Conservation (phyloP, 345 rosid genomes). For the Pistacia vera region DNA sequence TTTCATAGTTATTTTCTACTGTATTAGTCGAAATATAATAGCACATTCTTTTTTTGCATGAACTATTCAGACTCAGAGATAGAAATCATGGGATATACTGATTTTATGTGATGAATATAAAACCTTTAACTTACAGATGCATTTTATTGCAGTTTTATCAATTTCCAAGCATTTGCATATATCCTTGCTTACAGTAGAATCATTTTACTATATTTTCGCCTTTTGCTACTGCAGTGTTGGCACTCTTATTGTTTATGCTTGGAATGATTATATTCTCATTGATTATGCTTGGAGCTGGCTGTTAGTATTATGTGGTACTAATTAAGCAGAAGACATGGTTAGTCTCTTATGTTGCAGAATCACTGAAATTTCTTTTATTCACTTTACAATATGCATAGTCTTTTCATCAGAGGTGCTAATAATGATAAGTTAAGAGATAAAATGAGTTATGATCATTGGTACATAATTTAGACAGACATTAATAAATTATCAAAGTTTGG, state of each 20-base stretch:
- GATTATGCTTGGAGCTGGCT: background rate
- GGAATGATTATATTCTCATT: background rate
- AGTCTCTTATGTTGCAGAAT: background rate
- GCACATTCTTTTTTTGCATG: background rate
- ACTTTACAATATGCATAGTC: background rate
- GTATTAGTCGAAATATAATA: background rate
- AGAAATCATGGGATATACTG: background rate
- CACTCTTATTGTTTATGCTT: background rate
- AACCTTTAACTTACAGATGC: too few relatives aligned
- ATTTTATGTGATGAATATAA: too few relatives aligned
- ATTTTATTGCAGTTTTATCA: background rate
- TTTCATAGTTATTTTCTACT: too few relatives aligned
- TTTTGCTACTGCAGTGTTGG: background rate
- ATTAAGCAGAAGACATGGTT: background rate
- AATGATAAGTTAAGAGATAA: background rate
- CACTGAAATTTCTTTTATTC: background rate
- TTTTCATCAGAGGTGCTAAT: background rate
- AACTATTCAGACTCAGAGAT: background rate
- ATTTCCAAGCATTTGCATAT: too few relatives aligned
- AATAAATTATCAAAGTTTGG: constrained; percentile 6
- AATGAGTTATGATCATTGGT: background rate
- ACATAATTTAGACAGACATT: background rate
- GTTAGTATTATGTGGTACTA: background rate
- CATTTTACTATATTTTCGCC: background rate
- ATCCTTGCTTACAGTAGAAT: background rate